These are phyloP conservation scores for Bretschneidera sinensis DNA, from an alignment of 345 rosid genomes.

Conservation along the genomic window DNA sequence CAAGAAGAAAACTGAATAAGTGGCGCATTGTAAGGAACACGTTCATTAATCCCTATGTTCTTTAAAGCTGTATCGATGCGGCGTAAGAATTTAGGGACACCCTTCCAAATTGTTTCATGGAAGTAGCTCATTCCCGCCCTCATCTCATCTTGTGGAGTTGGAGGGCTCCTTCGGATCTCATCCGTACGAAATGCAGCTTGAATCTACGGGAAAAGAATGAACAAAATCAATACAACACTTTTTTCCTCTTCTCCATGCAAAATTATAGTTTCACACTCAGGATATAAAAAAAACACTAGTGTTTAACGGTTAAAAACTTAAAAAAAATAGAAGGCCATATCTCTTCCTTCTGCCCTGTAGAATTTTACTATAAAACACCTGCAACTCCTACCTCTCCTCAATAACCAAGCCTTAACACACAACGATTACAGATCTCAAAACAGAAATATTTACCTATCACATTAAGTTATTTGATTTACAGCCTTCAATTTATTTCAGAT, in stretches of 20 bases:
- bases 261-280: not conserved
- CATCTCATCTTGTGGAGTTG: conserved; percentile 99
- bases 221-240: conserved; percentile 5
- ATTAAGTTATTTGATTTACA: too few species aligned
- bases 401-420: too few species aligned
- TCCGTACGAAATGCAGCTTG: conserved; percentile 99
- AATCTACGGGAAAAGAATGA: conserved; percentile 38
- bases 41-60: conserved; percentile 87
- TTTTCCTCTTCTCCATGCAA: not conserved
- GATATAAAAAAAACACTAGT: too few species aligned
- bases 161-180: conserved; percentile 97
- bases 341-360: too few species aligned
- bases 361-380: too few species aligned
- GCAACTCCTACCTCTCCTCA: too few species aligned
- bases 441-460: too few species aligned
- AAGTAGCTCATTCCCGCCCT: conserved; percentile 99
- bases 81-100: conserved; percentile 96
- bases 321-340: too few species aligned
- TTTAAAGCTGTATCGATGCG: conserved; percentile 97
- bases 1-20: conserved; percentile 97
- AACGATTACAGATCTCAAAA: too few species aligned
- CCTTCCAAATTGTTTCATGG: conserved; percentile 99
- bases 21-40: conserved; percentile 97
- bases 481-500: too few species aligned
- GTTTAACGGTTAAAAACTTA: too few species aligned